phyloP scores from a whole-genome alignment of 108 stramenopile species.

The Pseudonitzschia multiseries region DNA sequence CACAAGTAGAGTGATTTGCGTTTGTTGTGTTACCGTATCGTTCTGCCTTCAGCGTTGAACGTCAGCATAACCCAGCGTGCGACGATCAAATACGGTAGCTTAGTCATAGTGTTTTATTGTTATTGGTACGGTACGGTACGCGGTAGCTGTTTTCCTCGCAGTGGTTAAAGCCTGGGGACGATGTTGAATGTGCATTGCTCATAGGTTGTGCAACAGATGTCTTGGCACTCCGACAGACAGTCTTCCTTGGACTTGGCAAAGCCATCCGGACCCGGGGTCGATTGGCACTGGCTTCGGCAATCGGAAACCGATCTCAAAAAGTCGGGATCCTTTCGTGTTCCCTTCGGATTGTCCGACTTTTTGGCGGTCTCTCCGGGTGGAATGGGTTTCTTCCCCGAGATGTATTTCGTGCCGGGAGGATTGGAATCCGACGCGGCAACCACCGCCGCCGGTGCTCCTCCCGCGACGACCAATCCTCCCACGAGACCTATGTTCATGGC shows the following conservation, averaged over 20 bases:
- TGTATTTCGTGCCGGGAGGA: conserved; percentile 14
- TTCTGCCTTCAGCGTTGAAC: no score
- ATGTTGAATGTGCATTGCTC: conserved; percentile 66
- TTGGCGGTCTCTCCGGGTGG: conserved; percentile 72
- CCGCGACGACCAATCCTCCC: no score
- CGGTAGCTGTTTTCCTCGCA: no score
- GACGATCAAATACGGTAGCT: no score
- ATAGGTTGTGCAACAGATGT: conserved; percentile 85
- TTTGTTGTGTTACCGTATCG: no score
- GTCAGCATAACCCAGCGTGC: no score
- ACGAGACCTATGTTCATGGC: conserved; percentile 11
- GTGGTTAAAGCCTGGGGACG: conserved; percentile 26
- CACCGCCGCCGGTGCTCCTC: conserved; percentile 10
- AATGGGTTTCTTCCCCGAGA: conserved; percentile 53
- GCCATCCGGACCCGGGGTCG: conserved; percentile 58
- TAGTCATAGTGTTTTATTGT: no score
- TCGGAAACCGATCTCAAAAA: conserved; percentile 78
- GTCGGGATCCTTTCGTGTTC: conserved; percentile 77
- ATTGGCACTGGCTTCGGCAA: conserved; percentile 70
- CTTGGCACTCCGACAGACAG: conserved; percentile 81
- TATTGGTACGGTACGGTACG: no score
- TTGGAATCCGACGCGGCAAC: conserved; percentile 4
- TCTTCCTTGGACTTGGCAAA: conserved; percentile 68
- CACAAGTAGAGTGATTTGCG: no score
- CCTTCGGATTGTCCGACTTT: conserved; percentile 54